Percentiles rank a stretch among this genome's conserved stretches.
Evolutionary conservation across 1,139 yeast species (phyloP).

Genomic region (Pichia sp.): DNA sequence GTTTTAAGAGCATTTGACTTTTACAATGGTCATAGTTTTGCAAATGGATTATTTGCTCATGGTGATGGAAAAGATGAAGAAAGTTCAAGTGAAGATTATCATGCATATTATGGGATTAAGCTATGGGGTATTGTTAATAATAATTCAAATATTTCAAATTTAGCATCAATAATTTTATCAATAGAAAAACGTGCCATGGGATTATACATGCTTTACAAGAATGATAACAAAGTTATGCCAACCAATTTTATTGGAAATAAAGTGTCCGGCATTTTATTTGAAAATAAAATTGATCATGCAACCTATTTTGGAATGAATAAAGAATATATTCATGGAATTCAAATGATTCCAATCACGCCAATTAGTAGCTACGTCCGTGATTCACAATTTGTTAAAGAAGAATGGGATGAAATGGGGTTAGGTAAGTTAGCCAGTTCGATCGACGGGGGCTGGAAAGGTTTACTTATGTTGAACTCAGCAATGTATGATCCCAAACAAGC

Average conservation of each 20-base stretch:
- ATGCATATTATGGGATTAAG: constrained; percentile 64
- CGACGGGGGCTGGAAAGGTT: constrained; percentile 83
- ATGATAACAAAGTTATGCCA: constrained; percentile 52
- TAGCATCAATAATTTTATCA: constrained; percentile 59
- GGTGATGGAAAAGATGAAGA: constrained; percentile 81
- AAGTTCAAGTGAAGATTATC: constrained; percentile 70
- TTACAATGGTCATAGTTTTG: constrained; percentile 79
- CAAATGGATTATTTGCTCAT: constrained; percentile 64
- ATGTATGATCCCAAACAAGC: constrained; percentile 61
- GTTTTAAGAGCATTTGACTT: constrained; percentile 71
- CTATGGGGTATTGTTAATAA: constrained; percentile 60
- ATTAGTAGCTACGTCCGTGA: constrained; percentile 70
- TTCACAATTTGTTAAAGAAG: constrained; percentile 65
- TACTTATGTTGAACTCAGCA: constrained; percentile 73
- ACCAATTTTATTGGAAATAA: constrained; percentile 50
- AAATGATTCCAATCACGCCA: constrained; percentile 88
- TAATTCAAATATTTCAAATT: constrained; percentile 44
- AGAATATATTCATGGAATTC: constrained; percentile 92
- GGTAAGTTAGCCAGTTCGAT: constrained; percentile 44
- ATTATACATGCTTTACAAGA: constrained; percentile 50
- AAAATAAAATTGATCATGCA: constrained; percentile 86
- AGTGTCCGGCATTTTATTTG: constrained; percentile 73
- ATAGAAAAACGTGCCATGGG: constrained; percentile 54
- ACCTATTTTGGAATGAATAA: constrained; percentile 74
- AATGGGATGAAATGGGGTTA: constrained; percentile 58